Conservation (phyloP, 371 early-diverging fungal genomes). For the Mucor saturninus region DNA sequence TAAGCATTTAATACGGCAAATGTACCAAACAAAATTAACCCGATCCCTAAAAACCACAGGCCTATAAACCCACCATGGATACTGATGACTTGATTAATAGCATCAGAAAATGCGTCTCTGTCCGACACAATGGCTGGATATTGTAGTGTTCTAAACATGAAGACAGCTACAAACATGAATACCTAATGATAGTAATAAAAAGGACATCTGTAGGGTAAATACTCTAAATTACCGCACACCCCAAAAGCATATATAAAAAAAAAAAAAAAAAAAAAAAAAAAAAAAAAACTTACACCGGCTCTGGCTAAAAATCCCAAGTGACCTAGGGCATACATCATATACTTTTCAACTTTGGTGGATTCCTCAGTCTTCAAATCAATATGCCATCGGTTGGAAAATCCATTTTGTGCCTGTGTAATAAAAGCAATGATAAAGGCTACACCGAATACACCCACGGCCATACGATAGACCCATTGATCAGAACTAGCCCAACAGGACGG, state of each 20-base stretch:
- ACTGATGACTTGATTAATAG: constrained; percentile 27
- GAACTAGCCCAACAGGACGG: constrained; percentile 32
- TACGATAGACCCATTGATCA: constrained; percentile 15
- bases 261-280: background rate
- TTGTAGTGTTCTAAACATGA: constrained; percentile 23
- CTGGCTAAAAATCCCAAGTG: constrained; percentile 31
- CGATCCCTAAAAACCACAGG: constrained; percentile 29
- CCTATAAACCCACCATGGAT: constrained; percentile 19
- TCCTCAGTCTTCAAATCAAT: constrained; percentile 18
- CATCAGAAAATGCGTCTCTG: constrained; percentile 25
- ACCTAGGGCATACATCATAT: constrained; percentile 18
- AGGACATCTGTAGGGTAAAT: no score
- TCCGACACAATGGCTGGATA: constrained; percentile 8
- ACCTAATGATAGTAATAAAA: constrained; percentile 2
- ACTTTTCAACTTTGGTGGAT: constrained; percentile 6
- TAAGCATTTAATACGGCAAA: constrained; percentile 31
- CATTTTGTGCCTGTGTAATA: constrained; percentile 30
- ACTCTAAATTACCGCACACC: no score
- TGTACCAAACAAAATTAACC: constrained; percentile 26
- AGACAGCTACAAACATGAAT: constrained; percentile 33
- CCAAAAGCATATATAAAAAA: no score
- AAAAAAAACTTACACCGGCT: constrained; percentile 18
- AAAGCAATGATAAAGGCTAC: constrained; percentile 35
- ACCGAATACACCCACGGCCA: constrained; percentile 28
- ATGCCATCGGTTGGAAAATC: constrained; percentile 23